Evolutionary conservation across 1,284 basidiomycete genomes (phyloP), one percentile per base, ranked within the genome.

Genomic region (Naganishia liquefaciens): DNA sequence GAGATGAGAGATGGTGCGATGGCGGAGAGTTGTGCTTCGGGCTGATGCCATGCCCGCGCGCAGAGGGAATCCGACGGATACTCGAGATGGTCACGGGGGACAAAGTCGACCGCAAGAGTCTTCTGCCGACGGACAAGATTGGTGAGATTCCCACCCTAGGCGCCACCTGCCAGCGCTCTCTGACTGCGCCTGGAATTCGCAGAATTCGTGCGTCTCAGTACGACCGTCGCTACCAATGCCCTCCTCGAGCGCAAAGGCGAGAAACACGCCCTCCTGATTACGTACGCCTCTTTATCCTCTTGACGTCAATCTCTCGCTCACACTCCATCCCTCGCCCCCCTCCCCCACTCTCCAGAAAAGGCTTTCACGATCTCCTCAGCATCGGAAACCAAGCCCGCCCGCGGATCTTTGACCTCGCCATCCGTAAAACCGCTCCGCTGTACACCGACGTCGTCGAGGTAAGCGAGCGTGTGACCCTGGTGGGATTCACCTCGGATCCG

Each of bases 141-240:
- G 93, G 72, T 73, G 39, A 68, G 71, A 65, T 46, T 15, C 33
- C 17, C 9, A 63, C 72, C 54, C 23, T 37, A 23, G 40, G 40
- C 23, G 11, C 19, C 5, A 13, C 19, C n/a, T 19, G 3, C 3
- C 10, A 43, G 15, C 15, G 23, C 40, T 69, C 68, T 33, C 46
- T 71, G 9, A n/a, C 68, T 68, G 6, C 62, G 72, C 5, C 25
- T 3, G 11, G 21, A 17, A 6, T 23, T 52, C 55, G 39, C 66
- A 93, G 93, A 95, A 71, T 93, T 91, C 75, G 93, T 96, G 68
- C 86, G 93, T 19, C 82, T 97, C 3, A 93, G 90, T 0, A 98
- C 95, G 0, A 99, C 95, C 0, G 93, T 98, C 2, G 95, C 92
- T 0, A 99, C 95, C 19, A 99, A 98, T 72, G 94, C 95, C 0